Conservation (phyloP, 305 asterid genomes). For the Ilex paraguariensis region DNA sequence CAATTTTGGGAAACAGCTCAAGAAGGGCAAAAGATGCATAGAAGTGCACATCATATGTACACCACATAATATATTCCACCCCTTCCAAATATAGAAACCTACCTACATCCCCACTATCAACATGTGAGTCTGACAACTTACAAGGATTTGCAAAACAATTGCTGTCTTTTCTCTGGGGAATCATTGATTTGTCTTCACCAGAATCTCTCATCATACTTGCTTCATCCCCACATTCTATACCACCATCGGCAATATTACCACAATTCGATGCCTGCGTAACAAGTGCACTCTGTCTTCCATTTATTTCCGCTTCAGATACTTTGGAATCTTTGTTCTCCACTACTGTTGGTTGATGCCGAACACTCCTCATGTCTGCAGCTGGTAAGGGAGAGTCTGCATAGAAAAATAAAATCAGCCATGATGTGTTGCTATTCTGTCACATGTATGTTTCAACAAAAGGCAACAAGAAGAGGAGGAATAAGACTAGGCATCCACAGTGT, state of each 20-base stretch:
- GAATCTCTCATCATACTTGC: slow-evolving; percentile 13
- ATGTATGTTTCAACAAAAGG: too few species aligned
- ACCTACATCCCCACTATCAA: slow-evolving; percentile 74
- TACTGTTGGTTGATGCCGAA: too few species aligned
- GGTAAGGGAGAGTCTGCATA: slow-evolving; percentile 1
- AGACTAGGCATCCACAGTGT: too few species aligned
- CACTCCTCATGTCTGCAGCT: background rate
- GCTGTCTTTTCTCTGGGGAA: slow-evolving; percentile 21
- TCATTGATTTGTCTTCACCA: slow-evolving; percentile 26
- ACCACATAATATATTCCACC: slow-evolving; percentile 98
- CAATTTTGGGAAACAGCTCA: slow-evolving; percentile 88
- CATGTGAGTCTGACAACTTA: slow-evolving; percentile 19
- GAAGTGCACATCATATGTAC: slow-evolving; percentile 97
- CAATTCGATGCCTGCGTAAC: background rate
- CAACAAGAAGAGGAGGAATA: too few species aligned
- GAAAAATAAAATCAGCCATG: background rate
- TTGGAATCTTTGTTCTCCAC: too few species aligned
- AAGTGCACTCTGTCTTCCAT: too few species aligned
- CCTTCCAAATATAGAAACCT: slow-evolving; percentile 93
- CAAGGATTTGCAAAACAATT: slow-evolving; percentile 28
- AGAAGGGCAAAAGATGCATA: slow-evolving; percentile 99
- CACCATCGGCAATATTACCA: slow-evolving; percentile 18
- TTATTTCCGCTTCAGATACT: too few species aligned
- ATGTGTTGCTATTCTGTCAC: too few species aligned
- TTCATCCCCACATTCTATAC: slow-evolving; percentile 13